Evolutionary conservation across 768 basidiomycete genomes (phyloP), one percentile per base, ranked within the genome.

Genomic region (Gloeostereum incarnatum): DNA sequence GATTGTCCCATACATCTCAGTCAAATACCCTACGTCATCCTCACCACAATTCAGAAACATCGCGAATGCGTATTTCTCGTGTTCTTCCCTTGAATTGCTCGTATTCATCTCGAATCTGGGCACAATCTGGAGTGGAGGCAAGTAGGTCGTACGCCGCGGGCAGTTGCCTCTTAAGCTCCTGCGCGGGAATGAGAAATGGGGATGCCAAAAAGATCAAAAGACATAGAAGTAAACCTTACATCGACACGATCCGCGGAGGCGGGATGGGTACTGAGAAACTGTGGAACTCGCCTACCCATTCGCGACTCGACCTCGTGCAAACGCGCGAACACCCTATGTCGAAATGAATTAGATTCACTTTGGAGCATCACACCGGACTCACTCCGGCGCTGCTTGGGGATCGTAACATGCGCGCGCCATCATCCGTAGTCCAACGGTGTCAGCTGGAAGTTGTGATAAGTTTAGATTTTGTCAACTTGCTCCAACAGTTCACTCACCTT

Each of bases 321-420:
- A 6, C 85, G 74, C 34, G 58, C 54, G 60, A 88, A 91, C 67
- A 92, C 72, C 45, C 84, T 87, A 33, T 22, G 35, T 39, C 14
- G 27, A n/a, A n/a, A 10, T 14, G 23, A 37, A 31, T n/a, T 39
- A 17, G 31, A 23, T 35, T 21, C 38, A 41, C 5, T 35, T 13
- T 29, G 3, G 6, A 33, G 20, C 36, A 2, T 23, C 10, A 36
- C 5, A 18, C 2, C 14, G 30, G 5, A 56, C 73, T 48, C 49
- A 91, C 89, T 70, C 67, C 9, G 84, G 76, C 3, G 87, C 73
- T 16, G 80, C 84, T 13, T 56, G 61, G 0, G 93, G 92, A 51
- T 97, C 73, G 54, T 77, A 97, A 59, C 93, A 98, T 0, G 91
- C 93, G 47, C 68, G 71, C 35, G 88, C 70, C 62, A 83, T 82